Evolutionary conservation across 1,139 yeast species (phyloP), one percentile per base, ranked within the genome.

Genomic region (Yamadazyma epiphylla): DNA sequence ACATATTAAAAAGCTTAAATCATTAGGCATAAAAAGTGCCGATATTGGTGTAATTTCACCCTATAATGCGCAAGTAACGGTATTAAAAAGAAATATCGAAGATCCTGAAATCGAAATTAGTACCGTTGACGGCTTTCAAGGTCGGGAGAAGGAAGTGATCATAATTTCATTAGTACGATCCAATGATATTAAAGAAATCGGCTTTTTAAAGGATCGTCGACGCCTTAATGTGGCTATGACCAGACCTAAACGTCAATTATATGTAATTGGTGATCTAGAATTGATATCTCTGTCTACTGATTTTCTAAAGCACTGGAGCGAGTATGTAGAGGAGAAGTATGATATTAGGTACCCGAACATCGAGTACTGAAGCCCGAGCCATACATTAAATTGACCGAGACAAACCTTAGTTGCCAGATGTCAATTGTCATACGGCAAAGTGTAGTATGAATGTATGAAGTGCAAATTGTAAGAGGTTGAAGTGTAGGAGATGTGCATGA

Each of bases 201-300:
- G 96, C 11, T 87, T 87, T 48, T 58, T 87, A 35, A 67, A 70
- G 24, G 95, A 87, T 44, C 70, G 73, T 35, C 60, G 88, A 44
- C 62, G 91, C 47, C 61, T 87, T 32, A 88, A 88, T 49, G 97
- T 89, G 23, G 95, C 96, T 3, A 87, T 89, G 57, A 88, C 97
- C 0, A 68, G 98, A 41, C 87, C 96, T 3, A 81, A 83, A 48
- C 65, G 91, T 37, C 97, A 89, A 45, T 61, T 91, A 5, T 85
- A 94, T 48, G 74, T 91, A 0, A 63, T 91, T 29, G 97, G 97
- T 2, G 94, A 91, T 55, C 71, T 85, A 60, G 95, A 84, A 45
- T 74, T 64, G 49, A 37, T 64, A 60, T 44, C 60, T 59, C 38
- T 58, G 3, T 61, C 74, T 17, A 55, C 57, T 9, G 53, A 55